These are phyloP conservation scores for Sclerotinia trifoliorum DNA, from an alignment of 2,329 filamentous ascomycete genomes.

Conservation along the genomic window DNA sequence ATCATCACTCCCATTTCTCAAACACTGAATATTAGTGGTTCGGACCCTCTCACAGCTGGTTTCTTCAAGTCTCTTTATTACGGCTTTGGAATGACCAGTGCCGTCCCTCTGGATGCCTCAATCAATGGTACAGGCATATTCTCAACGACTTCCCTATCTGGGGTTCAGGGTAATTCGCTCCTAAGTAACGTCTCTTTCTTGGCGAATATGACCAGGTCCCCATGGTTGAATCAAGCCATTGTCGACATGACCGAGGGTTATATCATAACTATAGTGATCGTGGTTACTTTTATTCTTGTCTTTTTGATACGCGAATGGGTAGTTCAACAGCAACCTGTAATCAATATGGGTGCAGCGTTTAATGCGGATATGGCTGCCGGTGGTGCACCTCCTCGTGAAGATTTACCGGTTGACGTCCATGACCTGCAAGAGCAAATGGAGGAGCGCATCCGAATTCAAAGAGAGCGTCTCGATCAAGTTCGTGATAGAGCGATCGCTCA, in stretches of 20 bases:
- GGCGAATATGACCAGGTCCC: conserved; percentile 64
- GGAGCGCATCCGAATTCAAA: conserved; percentile 23
- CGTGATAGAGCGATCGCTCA: conserved; percentile 1
- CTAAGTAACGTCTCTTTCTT: conserved; percentile 58
- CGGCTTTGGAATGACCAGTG: conserved; percentile 30
- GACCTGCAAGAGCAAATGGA: conserved; percentile 20
- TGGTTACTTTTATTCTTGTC: conserved; percentile 92
- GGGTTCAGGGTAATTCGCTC: conserved; percentile 44
- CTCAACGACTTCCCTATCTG: conserved; percentile 14
- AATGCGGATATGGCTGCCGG: conserved; percentile 55
- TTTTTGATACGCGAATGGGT: conserved; percentile 98
- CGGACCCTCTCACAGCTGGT: conserved; percentile 35
- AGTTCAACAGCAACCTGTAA: conserved; percentile 92
- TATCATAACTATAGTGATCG: conserved; percentile 86
- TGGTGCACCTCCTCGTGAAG: conserved; percentile 36
- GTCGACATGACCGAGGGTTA: conserved; percentile 88
- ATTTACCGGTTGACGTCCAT: conserved; percentile 15
- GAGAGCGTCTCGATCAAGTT: conserved; percentile 19
- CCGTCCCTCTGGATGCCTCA: conserved; percentile 20
- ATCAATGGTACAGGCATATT: conserved; percentile 24
- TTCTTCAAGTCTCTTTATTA: conserved; percentile 36
- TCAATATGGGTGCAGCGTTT: conserved; percentile 69
- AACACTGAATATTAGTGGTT: conserved; percentile 32
- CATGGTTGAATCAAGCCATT: conserved; percentile 72
- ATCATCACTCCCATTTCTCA: conserved; percentile 35